Evolutionary conservation across 176 grass and related monocot species (phyloP).

Genomic region (Tuctoria greenei): DNA sequence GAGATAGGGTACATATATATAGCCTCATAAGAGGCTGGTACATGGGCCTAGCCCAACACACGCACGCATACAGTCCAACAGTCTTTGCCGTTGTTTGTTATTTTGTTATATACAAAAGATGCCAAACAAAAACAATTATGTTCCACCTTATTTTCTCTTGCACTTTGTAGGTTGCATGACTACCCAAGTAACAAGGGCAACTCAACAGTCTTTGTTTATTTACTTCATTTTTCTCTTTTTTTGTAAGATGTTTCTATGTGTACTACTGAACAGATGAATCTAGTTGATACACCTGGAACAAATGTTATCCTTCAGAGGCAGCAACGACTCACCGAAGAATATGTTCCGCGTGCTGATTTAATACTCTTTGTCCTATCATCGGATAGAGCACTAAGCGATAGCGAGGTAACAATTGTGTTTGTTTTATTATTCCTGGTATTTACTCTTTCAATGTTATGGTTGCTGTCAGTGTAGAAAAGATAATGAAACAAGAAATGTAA

Average conservation of each 20-base stretch:
- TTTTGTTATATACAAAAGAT: conserved; percentile 14
- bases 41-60: no score
- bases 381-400: conserved; percentile 86
- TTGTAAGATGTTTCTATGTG: conserved; percentile 20
- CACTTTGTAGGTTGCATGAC: conserved; percentile 18
- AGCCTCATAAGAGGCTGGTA: no score
- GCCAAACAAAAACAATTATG: not conserved
- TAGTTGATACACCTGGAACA: conserved; percentile 98
- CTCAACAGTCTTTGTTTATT: conserved; percentile 18
- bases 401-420: conserved; percentile 58
- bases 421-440: not conserved
- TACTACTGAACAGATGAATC: conserved; percentile 78
- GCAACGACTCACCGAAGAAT: conserved; percentile 98
- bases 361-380: conserved; percentile 90
- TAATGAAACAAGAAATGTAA: not conserved
- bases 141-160: conserved; percentile 8
- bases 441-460: conserved; percentile 1
- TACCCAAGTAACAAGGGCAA: conserved; percentile 20
- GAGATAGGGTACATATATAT: no score
- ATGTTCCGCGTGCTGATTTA: conserved; percentile 89
- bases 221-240: conserved; percentile 17
- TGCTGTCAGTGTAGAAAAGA: not conserved
- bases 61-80: no score
- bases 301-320: conserved; percentile 99
- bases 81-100: conserved; percentile 4